phyloP scores from a whole-genome alignment of 129 eudicot species.

The carrot (Daucus carota) region DH1_v3.0 NC_030385.2:18788501-18789000 shows the following conservation, averaged over 20 bases:
- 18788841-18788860: slow-evolving; percentile 8
- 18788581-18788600: no score
- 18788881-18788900: no score
- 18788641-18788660: not conserved
- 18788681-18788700: not conserved
- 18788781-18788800: slow-evolving; percentile 3
- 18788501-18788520: no score
- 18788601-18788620: no score
- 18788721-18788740: not conserved
- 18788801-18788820: not conserved
- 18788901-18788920: not conserved
- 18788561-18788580: no score
- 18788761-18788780: slow-evolving; percentile 11
- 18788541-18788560: no score
- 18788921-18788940: not conserved
- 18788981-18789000: not conserved
- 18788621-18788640: not conserved
- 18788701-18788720: slow-evolving; percentile 4
- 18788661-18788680: not conserved
- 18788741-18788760: not conserved
- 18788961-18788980: not conserved
- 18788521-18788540: no score
- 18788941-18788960: not conserved
- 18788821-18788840: slow-evolving; percentile 1
- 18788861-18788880: not conserved